Evolutionary conservation across 352 stramenopile genomes (phyloP).

Genomic region (Blastocystis sp.): DNA sequence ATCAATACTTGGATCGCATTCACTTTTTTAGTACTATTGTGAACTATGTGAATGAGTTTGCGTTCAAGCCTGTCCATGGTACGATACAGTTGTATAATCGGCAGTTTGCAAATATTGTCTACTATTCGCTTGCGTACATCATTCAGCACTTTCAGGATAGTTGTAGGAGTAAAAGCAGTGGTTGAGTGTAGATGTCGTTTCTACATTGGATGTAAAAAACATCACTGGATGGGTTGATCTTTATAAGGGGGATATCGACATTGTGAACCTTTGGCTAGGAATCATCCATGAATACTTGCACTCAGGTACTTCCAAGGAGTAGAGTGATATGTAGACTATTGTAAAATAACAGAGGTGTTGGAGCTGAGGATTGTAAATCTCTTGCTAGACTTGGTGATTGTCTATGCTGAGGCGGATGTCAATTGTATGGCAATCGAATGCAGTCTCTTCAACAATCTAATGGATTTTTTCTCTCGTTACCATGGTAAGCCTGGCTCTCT

Average conservation of each 20-base stretch:
- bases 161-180: not conserved
- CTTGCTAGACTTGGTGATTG: not conserved
- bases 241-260: not conserved
- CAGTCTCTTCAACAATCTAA: not conserved
- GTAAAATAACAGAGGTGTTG: not conserved
- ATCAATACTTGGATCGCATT: not conserved
- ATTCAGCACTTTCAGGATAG: not conserved
- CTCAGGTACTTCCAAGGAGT: not conserved
- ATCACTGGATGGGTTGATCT: not conserved
- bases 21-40: not conserved
- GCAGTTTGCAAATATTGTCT: conserved; percentile 13
- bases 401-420: not conserved
- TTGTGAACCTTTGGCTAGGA: not conserved
- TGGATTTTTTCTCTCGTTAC: conserved; percentile 26
- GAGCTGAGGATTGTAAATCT: not conserved
- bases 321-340: not conserved
- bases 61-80: not conserved
- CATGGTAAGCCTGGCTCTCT: not conserved
- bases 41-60: not conserved
- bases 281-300: not conserved
- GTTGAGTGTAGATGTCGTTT: not conserved
- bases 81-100: not conserved
- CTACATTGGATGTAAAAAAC: not conserved
- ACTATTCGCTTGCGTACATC: conserved; percentile 32
- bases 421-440: not conserved